Conservation (phyloP, 108 stramenopile species). For the Stephanodiscus triporus region DNA sequence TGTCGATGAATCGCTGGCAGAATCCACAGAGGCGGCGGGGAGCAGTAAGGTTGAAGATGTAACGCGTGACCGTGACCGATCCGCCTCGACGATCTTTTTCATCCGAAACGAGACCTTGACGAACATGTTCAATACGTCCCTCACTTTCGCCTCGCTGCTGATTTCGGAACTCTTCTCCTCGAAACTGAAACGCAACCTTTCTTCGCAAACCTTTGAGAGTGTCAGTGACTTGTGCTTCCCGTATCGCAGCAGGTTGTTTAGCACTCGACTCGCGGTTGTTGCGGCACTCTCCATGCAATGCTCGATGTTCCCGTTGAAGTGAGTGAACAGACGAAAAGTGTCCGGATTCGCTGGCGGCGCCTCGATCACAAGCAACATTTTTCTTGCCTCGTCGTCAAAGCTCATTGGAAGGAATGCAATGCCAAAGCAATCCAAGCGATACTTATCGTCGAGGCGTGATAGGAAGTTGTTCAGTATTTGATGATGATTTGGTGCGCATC, state of each 20-base stretch:
- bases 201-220: background rate
- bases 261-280: background rate
- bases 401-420: conserved; percentile 19
- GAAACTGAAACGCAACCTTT: conserved; percentile 1
- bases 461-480: conserved; percentile 10
- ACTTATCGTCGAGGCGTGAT: conserved; percentile 8
- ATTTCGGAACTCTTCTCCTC: conserved; percentile 8
- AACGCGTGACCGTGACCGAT: background rate
- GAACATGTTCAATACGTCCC: background rate
- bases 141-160: background rate
- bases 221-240: conserved; percentile 26
- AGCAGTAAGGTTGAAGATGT: background rate
- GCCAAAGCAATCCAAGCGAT: conserved; percentile 9
- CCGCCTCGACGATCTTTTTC: background rate
- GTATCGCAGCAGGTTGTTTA: conserved; percentile 5
- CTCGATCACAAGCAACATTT: conserved; percentile 22
- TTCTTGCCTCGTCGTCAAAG: background rate
- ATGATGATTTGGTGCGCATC: background rate
- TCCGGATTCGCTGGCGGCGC: conserved; percentile 1
- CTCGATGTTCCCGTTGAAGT: conserved; percentile 3
- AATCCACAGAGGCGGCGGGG: background rate
- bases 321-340: conserved; percentile 18
- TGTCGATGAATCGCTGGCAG: background rate
- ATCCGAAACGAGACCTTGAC: conserved; percentile 6
- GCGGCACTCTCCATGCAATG: background rate